Percentiles rank a stretch among this genome's conserved stretches.
Conservation (phyloP, 495 filamentous ascomycete species). For the Podospora pseudoanserina region DNA sequence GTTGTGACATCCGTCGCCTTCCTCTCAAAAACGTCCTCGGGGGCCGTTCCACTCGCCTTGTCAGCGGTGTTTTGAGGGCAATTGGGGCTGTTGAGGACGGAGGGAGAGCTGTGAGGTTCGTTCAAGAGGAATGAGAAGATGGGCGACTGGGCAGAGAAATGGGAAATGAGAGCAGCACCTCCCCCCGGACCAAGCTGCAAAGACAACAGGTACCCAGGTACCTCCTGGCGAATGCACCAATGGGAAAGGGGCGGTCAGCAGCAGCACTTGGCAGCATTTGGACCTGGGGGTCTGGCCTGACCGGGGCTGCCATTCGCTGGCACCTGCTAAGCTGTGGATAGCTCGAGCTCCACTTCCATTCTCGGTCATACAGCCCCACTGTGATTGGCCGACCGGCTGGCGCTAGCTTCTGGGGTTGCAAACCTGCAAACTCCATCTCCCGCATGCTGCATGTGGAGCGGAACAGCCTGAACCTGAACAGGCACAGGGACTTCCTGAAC, state of each 20-base stretch:
- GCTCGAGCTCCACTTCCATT: constrained; percentile 13
- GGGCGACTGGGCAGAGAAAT: constrained; percentile 8
- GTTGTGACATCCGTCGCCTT: background rate
- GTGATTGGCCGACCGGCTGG: constrained; percentile 17
- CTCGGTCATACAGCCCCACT: constrained; percentile 9
- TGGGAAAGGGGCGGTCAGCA: constrained; percentile 6
- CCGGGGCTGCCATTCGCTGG: constrained; percentile 8
- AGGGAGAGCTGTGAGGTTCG: background rate
- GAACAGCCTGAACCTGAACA: background rate
- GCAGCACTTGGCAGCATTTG: constrained; percentile 11
- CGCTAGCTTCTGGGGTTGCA: constrained; percentile 10
- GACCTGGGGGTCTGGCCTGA: background rate
- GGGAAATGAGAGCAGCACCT: constrained; percentile 9
- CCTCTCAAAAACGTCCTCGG: constrained; percentile 7
- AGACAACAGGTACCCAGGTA: constrained; percentile 4
- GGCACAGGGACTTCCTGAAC: background rate
- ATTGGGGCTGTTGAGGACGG: constrained; percentile 3
- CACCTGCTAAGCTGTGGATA: constrained; percentile 9
- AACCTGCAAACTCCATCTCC: constrained; percentile 8
- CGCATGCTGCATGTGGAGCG: constrained; percentile 4
- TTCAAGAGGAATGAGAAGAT: background rate
- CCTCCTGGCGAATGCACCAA: constrained; percentile 5
- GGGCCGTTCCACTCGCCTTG: constrained; percentile 1
- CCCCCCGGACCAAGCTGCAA: constrained; percentile 4
- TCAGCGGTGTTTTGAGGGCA: constrained; percentile 13